These are phyloP conservation scores for Lipomyces starkeyi DNA, from an alignment of 805 yeast species.

Conservation along the genomic window DNA sequence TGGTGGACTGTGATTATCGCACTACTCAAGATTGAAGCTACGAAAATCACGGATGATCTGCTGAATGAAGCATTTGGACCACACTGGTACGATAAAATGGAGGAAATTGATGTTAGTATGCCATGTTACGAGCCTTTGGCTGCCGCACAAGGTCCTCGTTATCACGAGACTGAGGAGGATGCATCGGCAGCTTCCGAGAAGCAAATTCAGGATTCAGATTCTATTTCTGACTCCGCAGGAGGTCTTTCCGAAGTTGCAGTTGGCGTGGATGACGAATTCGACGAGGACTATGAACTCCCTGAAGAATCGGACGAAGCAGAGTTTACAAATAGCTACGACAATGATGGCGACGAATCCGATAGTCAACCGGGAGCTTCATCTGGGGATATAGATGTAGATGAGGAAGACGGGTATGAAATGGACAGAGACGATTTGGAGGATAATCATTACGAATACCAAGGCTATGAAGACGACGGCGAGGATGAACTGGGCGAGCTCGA, in stretches of 20 bases:
- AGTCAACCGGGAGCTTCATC: not conserved
- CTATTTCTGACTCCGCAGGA: not conserved
- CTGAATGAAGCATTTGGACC: slow-evolving; percentile 17
- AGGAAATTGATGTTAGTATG: not conserved
- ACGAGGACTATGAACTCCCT: slow-evolving; percentile 19
- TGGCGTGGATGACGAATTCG: slow-evolving; percentile 12
- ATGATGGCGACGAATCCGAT: slow-evolving; percentile 11
- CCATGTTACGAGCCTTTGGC: not conserved
- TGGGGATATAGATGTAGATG: slow-evolving; percentile 14
- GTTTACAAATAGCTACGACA: not conserved
- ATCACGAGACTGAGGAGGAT: not conserved
- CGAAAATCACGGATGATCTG: slow-evolving; percentile 4
- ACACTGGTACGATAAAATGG: slow-evolving; percentile 9
- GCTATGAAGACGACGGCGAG: slow-evolving; percentile 7
- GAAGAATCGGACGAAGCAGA: slow-evolving; percentile 14
- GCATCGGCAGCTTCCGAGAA: not conserved
- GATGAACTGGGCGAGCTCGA: slow-evolving; percentile 9
- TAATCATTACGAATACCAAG: slow-evolving; percentile 17
- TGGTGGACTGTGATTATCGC: slow-evolving; percentile 11
- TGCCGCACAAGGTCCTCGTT: not conserved
- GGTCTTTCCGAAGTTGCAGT: slow-evolving; percentile 1
- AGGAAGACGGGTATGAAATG: slow-evolving; percentile 12
- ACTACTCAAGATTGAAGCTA: slow-evolving; percentile 18
- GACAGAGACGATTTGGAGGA: slow-evolving; percentile 6
- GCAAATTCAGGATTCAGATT: not conserved